These are phyloP conservation scores for Eucalyptus leucophloia DNA, from an alignment of 345 rosid species.

Conservation along the genomic window DNA sequence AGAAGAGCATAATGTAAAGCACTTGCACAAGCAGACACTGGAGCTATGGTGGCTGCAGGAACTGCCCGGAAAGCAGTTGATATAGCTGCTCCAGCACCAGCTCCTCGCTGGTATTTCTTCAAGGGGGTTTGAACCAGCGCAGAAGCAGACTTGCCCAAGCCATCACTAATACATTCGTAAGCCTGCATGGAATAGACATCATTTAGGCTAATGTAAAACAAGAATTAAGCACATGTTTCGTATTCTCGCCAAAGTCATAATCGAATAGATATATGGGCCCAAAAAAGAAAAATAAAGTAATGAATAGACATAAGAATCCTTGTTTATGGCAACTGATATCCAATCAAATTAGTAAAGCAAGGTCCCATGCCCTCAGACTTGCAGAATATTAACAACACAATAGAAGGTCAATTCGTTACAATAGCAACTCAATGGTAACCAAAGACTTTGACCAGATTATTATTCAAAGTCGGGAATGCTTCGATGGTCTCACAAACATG, in stretches of 20 bases:
- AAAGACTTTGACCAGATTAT: neutral
- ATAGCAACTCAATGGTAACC: neutral
- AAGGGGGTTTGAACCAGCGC: constrained; percentile 77
- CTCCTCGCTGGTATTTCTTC: constrained; percentile 77
- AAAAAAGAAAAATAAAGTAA: neutral
- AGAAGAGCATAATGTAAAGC: constrained; percentile 76
- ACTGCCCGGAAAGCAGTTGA: constrained; percentile 68
- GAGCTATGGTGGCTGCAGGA: constrained; percentile 94
- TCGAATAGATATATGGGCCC: neutral
- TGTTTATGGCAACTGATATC: neutral
- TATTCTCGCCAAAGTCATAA: neutral
- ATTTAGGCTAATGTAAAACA: neutral
- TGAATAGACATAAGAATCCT: neutral
- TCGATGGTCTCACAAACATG: neutral
- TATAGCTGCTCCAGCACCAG: constrained; percentile 73
- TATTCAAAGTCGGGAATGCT: neutral
- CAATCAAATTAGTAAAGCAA: neutral
- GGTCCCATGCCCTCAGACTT: neutral
- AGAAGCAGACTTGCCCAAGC: constrained; percentile 82
- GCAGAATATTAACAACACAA: neutral
- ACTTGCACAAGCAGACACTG: constrained; percentile 75
- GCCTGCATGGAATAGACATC: constrained; percentile 40
- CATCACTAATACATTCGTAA: constrained; percentile 71
- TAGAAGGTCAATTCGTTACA: neutral
- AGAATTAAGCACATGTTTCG: neutral